Evolutionary conservation across 2,329 filamentous ascomycete species (phyloP).

Genomic region (Hymenoscyphus infarciens): DNA sequence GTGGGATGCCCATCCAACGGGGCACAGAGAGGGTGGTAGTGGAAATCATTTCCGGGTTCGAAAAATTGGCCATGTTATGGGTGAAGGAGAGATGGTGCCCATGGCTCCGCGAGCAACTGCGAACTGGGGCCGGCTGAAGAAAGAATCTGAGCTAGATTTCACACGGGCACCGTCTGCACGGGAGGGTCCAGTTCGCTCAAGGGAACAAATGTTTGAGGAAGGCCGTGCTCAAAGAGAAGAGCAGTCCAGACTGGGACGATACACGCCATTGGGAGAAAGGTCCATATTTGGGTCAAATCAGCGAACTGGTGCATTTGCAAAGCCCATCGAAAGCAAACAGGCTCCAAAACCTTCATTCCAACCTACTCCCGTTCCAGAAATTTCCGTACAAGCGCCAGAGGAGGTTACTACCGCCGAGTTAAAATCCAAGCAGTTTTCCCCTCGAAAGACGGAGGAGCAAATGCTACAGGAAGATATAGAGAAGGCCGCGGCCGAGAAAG

Average conservation of each 20-base stretch:
- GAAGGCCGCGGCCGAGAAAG: neutral
- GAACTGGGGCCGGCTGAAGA: neutral
- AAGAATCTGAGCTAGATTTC: neutral
- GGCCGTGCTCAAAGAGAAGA: conserved; percentile 29
- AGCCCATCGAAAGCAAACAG: neutral
- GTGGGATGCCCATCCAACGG: neutral
- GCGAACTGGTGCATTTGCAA: neutral
- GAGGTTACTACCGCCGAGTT: neutral
- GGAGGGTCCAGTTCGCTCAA: neutral
- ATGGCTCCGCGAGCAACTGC: conserved; percentile 18
- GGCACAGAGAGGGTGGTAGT: neutral
- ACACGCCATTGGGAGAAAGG: conserved; percentile 24
- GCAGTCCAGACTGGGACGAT: conserved; percentile 23
- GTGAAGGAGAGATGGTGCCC: neutral
- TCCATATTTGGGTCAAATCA: neutral
- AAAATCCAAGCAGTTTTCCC: neutral
- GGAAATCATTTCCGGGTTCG: neutral
- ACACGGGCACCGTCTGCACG: neutral
- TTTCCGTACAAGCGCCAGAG: neutral
- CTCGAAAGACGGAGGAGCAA: neutral
- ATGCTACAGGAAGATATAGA: neutral
- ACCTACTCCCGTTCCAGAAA: neutral
- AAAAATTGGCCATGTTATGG: conserved; percentile 13
- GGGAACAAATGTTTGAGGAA: conserved; percentile 18
- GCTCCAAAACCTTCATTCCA: neutral